Evolutionary conservation across 805 yeast species (phyloP), one percentile per base, ranked within the genome.

Genomic region (Saturnispora quitensis): DNA sequence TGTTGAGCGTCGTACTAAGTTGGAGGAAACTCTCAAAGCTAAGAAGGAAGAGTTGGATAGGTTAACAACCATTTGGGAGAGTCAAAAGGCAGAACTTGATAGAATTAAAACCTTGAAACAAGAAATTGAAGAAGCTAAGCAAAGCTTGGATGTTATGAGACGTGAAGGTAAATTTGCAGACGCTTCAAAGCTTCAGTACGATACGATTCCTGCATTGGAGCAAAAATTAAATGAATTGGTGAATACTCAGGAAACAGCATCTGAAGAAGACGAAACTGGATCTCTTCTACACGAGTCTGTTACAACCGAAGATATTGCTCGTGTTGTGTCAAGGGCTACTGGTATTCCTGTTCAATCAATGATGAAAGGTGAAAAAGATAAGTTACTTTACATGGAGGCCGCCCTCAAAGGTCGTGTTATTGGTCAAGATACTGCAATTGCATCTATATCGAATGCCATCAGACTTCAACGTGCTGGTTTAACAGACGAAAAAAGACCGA

Each of bases 381-480:
- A 90, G 65, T 74, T 91, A 50, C 67, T 91, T 50, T 85, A 76
- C 66, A 93, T 93, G 97, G 97, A 90, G 66, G 73, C 77, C 5
- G 79, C 87, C 0, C 69, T 91, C 58, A 81, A 80, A 60, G 76
- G 77, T 55, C 81, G 88, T 55, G 97, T 91, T 27, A 81, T 91
- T 56, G 98, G 99, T 6, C 99, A 91, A 68, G 96, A 91, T 62
- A 96, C 89, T 62, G 98, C 98, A 0, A 89, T 93, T 43, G 76
- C 78, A 53, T 86, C 96, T 0, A 84, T 91, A 47, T 77, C 97
- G 0, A 96, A 90, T 67, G 97, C 98, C 1, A 98, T 91, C 15
- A 83, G 97, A 67, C 73, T 91, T 53, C 99, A 93, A 66, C 79
- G 99, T 62, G 99, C 99, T 0, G 99, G 99, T 1, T 77, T 91